These are phyloP conservation scores for Plasmodium inui DNA, from an alignment of 169 alveolate species.

Conservation along the genomic window DNA sequence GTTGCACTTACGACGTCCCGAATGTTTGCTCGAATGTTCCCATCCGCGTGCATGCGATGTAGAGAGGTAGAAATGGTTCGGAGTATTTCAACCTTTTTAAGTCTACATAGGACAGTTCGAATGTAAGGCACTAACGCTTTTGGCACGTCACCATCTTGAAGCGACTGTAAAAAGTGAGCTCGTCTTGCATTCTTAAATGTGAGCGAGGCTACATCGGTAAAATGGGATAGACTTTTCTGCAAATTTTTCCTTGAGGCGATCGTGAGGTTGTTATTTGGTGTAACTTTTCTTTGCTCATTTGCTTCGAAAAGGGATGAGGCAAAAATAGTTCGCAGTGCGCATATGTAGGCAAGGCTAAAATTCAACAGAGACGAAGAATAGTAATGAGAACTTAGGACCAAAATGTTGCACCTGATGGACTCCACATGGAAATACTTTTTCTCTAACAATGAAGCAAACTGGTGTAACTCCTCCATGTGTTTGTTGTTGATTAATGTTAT, in stretches of 20 bases:
- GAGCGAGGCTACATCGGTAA: slow-evolving; percentile 19
- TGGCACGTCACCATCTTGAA: neutral
- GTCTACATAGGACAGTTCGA: slow-evolving; percentile 26
- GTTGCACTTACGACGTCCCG: slow-evolving; percentile 15
- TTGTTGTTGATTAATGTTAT: slow-evolving; percentile 2
- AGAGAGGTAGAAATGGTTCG: slow-evolving; percentile 30
- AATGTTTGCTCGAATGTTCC: neutral
- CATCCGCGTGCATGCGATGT: slow-evolving; percentile 16
- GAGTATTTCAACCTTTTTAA: slow-evolving; percentile 33
- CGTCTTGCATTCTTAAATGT: slow-evolving; percentile 35
- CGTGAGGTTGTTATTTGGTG: neutral
- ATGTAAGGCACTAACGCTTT: slow-evolving; percentile 18
- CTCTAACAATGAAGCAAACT: slow-evolving; percentile 1
- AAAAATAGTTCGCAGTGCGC: slow-evolving; percentile 11
- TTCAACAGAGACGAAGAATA: neutral
- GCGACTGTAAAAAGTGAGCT: slow-evolving; percentile 5
- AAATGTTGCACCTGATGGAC: slow-evolving; percentile 33
- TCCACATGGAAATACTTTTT: slow-evolving; percentile 3
- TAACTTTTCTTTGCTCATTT: neutral
- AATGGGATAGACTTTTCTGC: slow-evolving; percentile 31
- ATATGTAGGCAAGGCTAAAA: slow-evolving; percentile 20
- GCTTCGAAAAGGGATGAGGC: slow-evolving; percentile 18
- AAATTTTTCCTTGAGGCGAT: neutral
- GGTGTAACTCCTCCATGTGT: slow-evolving; percentile 11
- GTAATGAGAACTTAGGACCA: slow-evolving; percentile 19